phyloP scores from a whole-genome alignment of 2,329 filamentous ascomycete genomes.

The Didymella glomerata region DNA sequence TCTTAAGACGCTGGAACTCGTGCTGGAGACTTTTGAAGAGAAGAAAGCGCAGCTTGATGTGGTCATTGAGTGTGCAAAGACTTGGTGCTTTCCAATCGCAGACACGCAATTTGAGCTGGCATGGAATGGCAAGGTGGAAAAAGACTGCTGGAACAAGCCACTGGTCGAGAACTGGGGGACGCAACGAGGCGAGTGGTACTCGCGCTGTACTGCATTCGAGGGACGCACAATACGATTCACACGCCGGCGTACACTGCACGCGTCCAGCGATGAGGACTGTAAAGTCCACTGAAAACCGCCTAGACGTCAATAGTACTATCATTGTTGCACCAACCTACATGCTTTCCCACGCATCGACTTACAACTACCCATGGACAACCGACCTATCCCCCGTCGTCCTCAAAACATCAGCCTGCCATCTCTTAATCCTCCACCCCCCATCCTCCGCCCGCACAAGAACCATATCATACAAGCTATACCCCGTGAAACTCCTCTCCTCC shows the following conservation, averaged over 20 bases:
- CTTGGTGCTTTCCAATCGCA: conserved; percentile 39
- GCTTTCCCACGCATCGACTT: too few species aligned
- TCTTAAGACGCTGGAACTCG: conserved; percentile 32
- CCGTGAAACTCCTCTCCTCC: conserved; percentile 34
- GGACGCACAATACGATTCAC: conserved; percentile 1
- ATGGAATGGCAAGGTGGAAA: conserved; percentile 37
- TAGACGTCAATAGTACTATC: too few species aligned
- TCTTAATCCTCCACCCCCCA: conserved; percentile 38
- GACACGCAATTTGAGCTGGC: conserved; percentile 24
- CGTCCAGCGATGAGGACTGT: not conserved
- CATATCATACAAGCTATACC: conserved; percentile 32
- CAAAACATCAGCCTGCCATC: conserved; percentile 36
- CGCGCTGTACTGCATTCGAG: not conserved
- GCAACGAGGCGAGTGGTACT: not conserved
- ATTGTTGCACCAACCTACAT: too few species aligned
- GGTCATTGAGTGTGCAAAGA: conserved; percentile 40
- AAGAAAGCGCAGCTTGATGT: conserved; percentile 38
- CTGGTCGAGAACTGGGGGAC: not conserved
- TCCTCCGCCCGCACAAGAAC: conserved; percentile 28
- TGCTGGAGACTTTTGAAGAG: conserved; percentile 38
- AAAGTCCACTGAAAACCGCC: too few species aligned
- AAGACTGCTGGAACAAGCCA: conserved; percentile 21
- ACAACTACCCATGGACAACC: conserved; percentile 18
- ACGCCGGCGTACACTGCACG: not conserved
- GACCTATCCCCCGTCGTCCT: conserved; percentile 34